Conservation (phyloP, 2,329 filamentous ascomycete genomes). For the Orbilia ellipsospora region DNA sequence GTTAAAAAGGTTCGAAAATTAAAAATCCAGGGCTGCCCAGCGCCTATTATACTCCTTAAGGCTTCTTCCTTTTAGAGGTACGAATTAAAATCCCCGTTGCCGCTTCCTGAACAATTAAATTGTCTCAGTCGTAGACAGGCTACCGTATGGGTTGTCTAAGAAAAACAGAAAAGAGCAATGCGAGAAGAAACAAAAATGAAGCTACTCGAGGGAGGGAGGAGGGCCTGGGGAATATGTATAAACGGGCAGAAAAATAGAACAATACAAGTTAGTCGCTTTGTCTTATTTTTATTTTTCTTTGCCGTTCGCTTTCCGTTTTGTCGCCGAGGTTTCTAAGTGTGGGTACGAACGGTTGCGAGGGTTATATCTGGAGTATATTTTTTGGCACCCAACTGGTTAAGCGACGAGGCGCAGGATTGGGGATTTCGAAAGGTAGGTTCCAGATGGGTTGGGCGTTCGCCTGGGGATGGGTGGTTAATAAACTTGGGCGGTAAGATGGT, state of each 20-base stretch:
- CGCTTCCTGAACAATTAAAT: neutral
- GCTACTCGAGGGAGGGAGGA: constrained; percentile 21
- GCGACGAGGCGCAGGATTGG: constrained; percentile 53
- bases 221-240: constrained; percentile 26
- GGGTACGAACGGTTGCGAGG: constrained; percentile 39
- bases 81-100: constrained; percentile 1
- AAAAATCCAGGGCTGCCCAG: constrained; percentile 35
- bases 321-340: constrained; percentile 41
- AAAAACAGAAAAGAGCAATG: constrained; percentile 6
- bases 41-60: constrained; percentile 33
- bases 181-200: constrained; percentile 6
- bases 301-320: constrained; percentile 23
- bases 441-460: constrained; percentile 32
- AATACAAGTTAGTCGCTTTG: constrained; percentile 2
- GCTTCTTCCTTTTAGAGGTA: constrained; percentile 6
- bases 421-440: constrained; percentile 10
- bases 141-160: neutral
- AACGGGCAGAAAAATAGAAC: neutral
- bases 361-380: constrained; percentile 32
- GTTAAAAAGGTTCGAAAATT: too few species aligned
- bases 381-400: constrained; percentile 49
- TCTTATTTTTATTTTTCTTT: constrained; percentile 27
- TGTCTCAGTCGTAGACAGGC: constrained; percentile 17
- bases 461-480: constrained; percentile 51
- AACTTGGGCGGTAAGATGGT: constrained; percentile 51